These are phyloP conservation scores for Chalciporus sphaerocephalus DNA, from an alignment of 768 basidiomycete genomes.

Conservation along the genomic window DNA sequence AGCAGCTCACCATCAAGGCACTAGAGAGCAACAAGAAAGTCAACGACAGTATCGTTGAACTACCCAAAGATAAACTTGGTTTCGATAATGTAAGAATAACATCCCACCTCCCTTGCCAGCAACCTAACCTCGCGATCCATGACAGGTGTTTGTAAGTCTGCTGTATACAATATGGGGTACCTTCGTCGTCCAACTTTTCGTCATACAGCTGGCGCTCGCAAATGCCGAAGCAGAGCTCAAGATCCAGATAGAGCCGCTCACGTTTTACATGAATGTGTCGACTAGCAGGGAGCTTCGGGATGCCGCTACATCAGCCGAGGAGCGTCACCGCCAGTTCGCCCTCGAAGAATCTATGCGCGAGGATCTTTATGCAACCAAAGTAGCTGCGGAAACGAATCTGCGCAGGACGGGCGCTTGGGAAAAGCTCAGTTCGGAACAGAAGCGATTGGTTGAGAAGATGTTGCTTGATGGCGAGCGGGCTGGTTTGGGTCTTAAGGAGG, in stretches of 20 bases:
- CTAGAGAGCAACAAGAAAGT: slow-evolving; percentile 53
- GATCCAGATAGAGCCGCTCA: slow-evolving; percentile 49
- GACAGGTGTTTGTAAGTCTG: slow-evolving; percentile 67
- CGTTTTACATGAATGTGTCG: slow-evolving; percentile 81
- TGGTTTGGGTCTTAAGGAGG: slow-evolving; percentile 67
- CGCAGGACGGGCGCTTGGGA: slow-evolving; percentile 57
- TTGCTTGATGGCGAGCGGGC: slow-evolving; percentile 71
- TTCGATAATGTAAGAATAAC: slow-evolving; percentile 57
- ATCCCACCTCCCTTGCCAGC: not conserved
- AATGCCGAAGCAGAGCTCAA: slow-evolving; percentile 54
- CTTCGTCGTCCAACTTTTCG: too few species aligned
- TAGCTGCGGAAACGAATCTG: slow-evolving; percentile 64
- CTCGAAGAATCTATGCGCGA: slow-evolving; percentile 77
- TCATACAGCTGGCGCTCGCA: slow-evolving; percentile 52
- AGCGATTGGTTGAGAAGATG: slow-evolving; percentile 76
- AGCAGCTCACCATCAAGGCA: slow-evolving; percentile 49
- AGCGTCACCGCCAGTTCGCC: slow-evolving; percentile 55
- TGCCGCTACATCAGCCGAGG: slow-evolving; percentile 70
- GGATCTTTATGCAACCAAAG: slow-evolving; percentile 71
- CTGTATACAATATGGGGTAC: slow-evolving; percentile 12
- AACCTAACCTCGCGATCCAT: not conserved
- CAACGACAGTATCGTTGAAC: slow-evolving; percentile 56
- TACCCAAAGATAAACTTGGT: slow-evolving; percentile 52
- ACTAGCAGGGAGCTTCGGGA: slow-evolving; percentile 68
- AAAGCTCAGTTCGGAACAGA: slow-evolving; percentile 59